Evolutionary conservation across 768 basidiomycete genomes (phyloP).

Genomic region (Macrolepiota albuminosa): DNA sequence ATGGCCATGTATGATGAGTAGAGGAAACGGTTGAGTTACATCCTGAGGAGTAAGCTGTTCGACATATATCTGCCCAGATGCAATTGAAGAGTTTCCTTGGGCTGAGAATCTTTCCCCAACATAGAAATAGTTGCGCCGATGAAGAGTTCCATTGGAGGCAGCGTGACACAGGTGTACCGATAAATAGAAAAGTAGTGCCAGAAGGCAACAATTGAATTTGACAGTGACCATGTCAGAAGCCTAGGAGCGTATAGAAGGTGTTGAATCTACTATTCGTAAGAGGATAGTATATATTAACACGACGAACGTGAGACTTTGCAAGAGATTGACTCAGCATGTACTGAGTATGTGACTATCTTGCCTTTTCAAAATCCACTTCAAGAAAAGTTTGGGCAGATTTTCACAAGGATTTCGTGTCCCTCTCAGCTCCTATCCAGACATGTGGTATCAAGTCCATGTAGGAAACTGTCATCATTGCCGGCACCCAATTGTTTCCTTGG

Average conservation of each 20-base stretch:
- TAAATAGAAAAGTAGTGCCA: not conserved
- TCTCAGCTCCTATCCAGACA: not conserved
- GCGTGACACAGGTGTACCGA: not conserved
- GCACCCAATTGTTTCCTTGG: too few relatives aligned
- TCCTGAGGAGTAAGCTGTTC: constrained; percentile 41
- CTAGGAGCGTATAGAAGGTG: not conserved
- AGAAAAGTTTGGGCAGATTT: not conserved
- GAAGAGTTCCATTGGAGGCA: constrained; percentile 26
- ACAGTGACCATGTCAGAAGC: not conserved
- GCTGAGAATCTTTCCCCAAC: constrained; percentile 37
- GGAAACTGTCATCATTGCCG: not conserved
- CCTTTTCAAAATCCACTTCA: not conserved
- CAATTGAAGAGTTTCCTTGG: constrained; percentile 30
- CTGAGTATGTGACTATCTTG: not conserved
- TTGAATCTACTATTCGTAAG: not conserved
- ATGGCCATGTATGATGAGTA: constrained; percentile 46
- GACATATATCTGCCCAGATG: constrained; percentile 46
- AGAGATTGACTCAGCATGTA: not conserved
- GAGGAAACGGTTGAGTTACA: constrained; percentile 33
- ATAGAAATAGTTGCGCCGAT: constrained; percentile 45
- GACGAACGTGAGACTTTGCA: not conserved
- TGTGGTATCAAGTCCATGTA: not conserved
- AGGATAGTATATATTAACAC: not conserved
- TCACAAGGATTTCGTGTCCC: not conserved
- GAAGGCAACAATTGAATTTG: not conserved